These are phyloP conservation scores for Dillenia turbinata DNA, from an alignment of 164 flowering plant species.

Conservation along the genomic window DNA sequence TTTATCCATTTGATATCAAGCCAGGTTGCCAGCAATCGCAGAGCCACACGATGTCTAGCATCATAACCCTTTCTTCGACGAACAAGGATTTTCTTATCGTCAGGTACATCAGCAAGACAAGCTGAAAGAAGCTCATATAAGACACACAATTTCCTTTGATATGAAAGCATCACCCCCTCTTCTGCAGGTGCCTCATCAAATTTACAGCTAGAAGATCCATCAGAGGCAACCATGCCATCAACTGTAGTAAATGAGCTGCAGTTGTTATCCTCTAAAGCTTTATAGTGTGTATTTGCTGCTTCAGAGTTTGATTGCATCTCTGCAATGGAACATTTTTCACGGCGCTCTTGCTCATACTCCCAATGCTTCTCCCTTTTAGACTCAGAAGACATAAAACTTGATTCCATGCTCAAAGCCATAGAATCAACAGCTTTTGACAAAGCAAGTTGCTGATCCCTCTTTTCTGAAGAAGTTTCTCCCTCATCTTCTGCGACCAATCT, in stretches of 20 bases:
- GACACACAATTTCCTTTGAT: conserved; percentile 69
- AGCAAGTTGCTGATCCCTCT: conserved; percentile 56
- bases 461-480: conserved; percentile 42
- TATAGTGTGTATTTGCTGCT: conserved; percentile 15
- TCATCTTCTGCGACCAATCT: conserved; percentile 74
- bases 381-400: conserved; percentile 27
- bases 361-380: conserved; percentile 43
- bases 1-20: conserved; percentile 81
- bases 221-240: conserved; percentile 16
- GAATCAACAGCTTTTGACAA: conserved; percentile 71
- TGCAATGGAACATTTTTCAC: conserved; percentile 40
- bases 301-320: conserved; percentile 32
- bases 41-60: conserved; percentile 93
- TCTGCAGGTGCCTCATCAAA: conserved; percentile 41
- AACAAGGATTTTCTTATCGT: conserved; percentile 39
- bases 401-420: conserved; percentile 53
- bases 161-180: conserved; percentile 45
- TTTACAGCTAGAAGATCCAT: conserved; percentile 16
- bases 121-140: conserved; percentile 91
- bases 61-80: conserved; percentile 81
- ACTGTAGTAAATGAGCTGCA: conserved; percentile 5
- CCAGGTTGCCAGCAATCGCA: conserved; percentile 87
- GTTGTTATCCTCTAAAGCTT: conserved; percentile 12
- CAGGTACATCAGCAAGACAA: conserved; percentile 67
- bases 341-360: conserved; percentile 54